phyloP scores from a whole-genome alignment of 106 monocot species.

The Platanthera zijinensis region DNA sequence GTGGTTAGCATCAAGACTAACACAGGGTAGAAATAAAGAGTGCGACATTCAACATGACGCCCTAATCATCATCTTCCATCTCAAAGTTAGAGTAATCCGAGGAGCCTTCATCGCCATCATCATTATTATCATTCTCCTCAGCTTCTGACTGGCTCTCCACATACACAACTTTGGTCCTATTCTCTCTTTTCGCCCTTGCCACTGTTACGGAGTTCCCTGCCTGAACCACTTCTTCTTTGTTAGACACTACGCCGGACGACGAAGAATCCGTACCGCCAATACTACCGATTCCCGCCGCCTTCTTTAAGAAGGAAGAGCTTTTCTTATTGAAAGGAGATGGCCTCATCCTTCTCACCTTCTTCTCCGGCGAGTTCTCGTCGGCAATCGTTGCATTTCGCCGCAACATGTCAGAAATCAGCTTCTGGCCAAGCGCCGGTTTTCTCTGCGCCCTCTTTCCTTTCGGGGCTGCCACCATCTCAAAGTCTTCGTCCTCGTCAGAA shows the following conservation, averaged over 20 bases:
- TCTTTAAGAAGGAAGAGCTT: slow-evolving; percentile 45
- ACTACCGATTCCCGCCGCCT: background rate
- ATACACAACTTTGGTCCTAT: slow-evolving; percentile 11
- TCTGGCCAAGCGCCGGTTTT: slow-evolving; percentile 27
- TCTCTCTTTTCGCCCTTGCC: slow-evolving; percentile 32
- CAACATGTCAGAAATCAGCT: slow-evolving; percentile 29
- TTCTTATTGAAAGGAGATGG: slow-evolving; percentile 93
- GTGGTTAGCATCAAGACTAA: no score
- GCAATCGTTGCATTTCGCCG: slow-evolving; percentile 31
- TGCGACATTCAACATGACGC: no score
- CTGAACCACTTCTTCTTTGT: background rate
- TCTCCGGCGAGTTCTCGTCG: no score
- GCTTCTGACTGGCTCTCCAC: slow-evolving; percentile 6
- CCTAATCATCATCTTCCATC: slow-evolving; percentile 26
- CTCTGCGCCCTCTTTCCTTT: slow-evolving; percentile 30
- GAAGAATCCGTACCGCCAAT: background rate
- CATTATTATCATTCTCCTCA: no score
- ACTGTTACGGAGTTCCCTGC: no score
- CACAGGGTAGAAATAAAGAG: no score
- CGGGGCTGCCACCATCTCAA: slow-evolving; percentile 1
- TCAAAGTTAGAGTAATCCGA: slow-evolving; percentile 47
- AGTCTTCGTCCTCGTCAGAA: slow-evolving; percentile 12
- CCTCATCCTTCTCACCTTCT: slow-evolving; percentile 86
- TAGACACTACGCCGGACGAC: slow-evolving; percentile 7
- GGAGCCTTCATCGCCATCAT: slow-evolving; percentile 18